phyloP scores from a whole-genome alignment of 805 yeast genomes.

The Lipomyces yamanashiensis region DNA sequence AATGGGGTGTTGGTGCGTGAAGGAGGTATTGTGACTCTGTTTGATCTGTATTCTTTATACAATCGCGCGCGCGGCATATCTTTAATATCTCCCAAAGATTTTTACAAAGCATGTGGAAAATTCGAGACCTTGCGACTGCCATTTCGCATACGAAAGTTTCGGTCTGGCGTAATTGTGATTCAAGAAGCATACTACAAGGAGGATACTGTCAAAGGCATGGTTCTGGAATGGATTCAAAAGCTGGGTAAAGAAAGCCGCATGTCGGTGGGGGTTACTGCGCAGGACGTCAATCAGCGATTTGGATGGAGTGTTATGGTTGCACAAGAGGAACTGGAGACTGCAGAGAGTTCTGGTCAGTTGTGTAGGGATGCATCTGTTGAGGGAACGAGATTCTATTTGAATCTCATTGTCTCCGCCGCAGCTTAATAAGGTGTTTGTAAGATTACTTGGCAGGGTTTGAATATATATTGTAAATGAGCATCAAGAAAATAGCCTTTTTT shows the following conservation, averaged over 20 bases:
- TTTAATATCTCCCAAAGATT: constrained; percentile 70
- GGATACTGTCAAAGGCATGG: constrained; percentile 42
- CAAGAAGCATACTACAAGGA: constrained; percentile 48
- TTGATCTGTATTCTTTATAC: constrained; percentile 66
- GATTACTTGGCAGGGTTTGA: no score
- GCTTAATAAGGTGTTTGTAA: neutral
- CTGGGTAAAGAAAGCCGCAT: neutral
- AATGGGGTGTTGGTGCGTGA: constrained; percentile 53
- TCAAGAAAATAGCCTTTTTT: no score
- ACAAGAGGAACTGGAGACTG: constrained; percentile 63
- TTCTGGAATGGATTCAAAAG: constrained; percentile 21
- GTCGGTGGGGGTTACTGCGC: constrained; percentile 43
- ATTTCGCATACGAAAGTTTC: constrained; percentile 50
- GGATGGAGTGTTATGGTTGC: constrained; percentile 70
- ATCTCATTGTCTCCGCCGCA: constrained; percentile 40
- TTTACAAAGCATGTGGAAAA: constrained; percentile 61
- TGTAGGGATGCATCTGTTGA: constrained; percentile 70
- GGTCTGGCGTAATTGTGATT: constrained; percentile 49
- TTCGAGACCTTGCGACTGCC: constrained; percentile 66
- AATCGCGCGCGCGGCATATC: constrained; percentile 69
- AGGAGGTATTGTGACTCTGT: constrained; percentile 64
- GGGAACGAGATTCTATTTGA: constrained; percentile 67
- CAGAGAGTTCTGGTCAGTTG: constrained; percentile 60
- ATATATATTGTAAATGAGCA: no score
- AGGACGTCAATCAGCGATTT: constrained; percentile 31